Percentiles rank a stretch among this genome's conserved stretches.
These are phyloP conservation scores for Blastocystis sp. DNA, from an alignment of 352 stramenopile species.

Conservation along the genomic window DNA sequence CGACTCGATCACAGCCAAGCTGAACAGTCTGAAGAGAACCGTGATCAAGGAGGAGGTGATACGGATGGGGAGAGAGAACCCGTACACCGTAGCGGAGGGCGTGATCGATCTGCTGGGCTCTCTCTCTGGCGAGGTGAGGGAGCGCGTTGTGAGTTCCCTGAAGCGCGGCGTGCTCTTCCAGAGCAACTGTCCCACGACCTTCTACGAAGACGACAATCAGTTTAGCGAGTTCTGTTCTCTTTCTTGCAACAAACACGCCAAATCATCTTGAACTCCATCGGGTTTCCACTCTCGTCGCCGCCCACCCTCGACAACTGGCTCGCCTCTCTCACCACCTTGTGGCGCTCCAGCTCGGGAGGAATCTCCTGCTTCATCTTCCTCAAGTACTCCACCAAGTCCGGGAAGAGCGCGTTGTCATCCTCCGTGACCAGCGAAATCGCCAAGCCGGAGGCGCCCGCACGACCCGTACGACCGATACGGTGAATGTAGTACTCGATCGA, in stretches of 20 bases:
- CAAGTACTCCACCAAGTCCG: slow-evolving; percentile 93
- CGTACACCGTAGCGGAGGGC: slow-evolving; percentile 66
- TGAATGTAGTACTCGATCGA: slow-evolving; percentile 98
- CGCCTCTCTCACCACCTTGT: slow-evolving; percentile 79
- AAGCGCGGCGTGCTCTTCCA: slow-evolving; percentile 71
- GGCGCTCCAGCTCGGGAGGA: slow-evolving; percentile 88
- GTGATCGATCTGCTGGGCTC: slow-evolving; percentile 61
- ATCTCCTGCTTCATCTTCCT: slow-evolving; percentile 90
- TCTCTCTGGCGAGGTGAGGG: slow-evolving; percentile 62
- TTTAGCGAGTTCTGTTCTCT: slow-evolving; percentile 59
- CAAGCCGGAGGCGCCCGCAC: slow-evolving; percentile 93
- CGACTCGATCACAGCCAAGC: background rate
- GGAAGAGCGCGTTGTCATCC: slow-evolving; percentile 93
- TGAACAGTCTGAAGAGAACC: background rate
- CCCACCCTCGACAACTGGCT: slow-evolving; percentile 55
- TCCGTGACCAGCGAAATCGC: slow-evolving; percentile 97
- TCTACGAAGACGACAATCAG: slow-evolving; percentile 65
- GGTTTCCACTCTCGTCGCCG: background rate
- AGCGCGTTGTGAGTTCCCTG: slow-evolving; percentile 68
- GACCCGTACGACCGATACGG: slow-evolving; percentile 95
- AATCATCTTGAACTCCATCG: slow-evolving; percentile 71
- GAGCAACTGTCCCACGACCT: slow-evolving; percentile 20
- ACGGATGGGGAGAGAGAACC: slow-evolving; percentile 49
- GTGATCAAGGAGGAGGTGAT: slow-evolving; percentile 66
- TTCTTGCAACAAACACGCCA: slow-evolving; percentile 14